Percentiles rank a stretch among this genome's conserved stretches.
Evolutionary conservation across 176 grass and related monocot species (phyloP).

Genomic region (Avena sativa): DNA sequence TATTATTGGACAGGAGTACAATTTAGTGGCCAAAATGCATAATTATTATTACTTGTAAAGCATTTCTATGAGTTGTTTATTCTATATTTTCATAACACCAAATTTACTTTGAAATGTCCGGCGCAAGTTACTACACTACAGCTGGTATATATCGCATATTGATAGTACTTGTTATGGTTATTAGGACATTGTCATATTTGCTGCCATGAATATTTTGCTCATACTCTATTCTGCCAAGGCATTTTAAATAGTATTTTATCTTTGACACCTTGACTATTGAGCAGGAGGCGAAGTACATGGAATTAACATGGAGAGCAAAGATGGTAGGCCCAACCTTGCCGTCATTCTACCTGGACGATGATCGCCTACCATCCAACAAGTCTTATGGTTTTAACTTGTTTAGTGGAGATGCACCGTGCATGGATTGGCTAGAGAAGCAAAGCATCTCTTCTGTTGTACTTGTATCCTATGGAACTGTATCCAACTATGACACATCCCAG

Average conservation of each 20-base stretch:
- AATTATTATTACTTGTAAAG: too few species aligned
- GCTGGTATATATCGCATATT: too few species aligned
- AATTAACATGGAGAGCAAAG: conserved; percentile 30
- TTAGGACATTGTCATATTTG: too few species aligned
- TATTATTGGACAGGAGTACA: too few species aligned
- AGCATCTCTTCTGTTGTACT: conserved; percentile 18
- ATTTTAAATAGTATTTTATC: neutral
- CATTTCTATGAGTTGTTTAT: too few species aligned
- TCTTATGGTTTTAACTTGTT: conserved; percentile 48
- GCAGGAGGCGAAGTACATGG: conserved; percentile 42
- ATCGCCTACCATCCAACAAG: conserved; percentile 21
- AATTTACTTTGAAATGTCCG: too few species aligned
- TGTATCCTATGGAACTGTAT: conserved; percentile 39
- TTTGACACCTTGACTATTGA: neutral
- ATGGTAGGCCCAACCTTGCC: conserved; percentile 41
- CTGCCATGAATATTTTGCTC: too few species aligned
- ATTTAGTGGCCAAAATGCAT: too few species aligned
- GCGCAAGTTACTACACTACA: too few species aligned
- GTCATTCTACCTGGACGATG: conserved; percentile 23
- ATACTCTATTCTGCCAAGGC: too few species aligned
- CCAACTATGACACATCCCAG: neutral
- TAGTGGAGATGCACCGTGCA: neutral
- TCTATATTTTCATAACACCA: too few species aligned
- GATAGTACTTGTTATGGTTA: too few species aligned
- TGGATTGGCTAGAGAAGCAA: conserved; percentile 26